Base-by-base conservation (phyloP, 768 basidiomycete genomes). In the Boletus pseudo-olivaceus region DNA sequence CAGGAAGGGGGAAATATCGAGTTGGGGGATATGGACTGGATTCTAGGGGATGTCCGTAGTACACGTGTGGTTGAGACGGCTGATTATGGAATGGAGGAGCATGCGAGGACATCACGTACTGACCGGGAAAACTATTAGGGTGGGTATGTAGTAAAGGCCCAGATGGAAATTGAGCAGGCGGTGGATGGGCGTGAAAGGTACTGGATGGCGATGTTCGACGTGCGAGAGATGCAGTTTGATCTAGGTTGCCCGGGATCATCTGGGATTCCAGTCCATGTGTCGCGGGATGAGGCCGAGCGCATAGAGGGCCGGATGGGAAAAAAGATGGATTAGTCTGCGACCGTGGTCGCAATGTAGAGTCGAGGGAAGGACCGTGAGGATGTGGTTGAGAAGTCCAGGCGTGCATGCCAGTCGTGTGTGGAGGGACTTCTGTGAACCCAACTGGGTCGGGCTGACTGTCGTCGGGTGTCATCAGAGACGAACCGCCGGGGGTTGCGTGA, bases 71-170 rank as follows among this genome's bases (percentile, higher is more conserved):
- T 27, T 62, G 66, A 29, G 55, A 78, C 6, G 62, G 65, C 56
- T 77, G 65, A 32, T 53, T 70, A 51, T 52, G 53, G 41, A 54
- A 54, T 7, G 26, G 43, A 49, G 72, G 68, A 23, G 73, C 72
- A 60, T 75, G 78, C 3, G 74, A 56, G 60, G 79, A 69, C 67
- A 79, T 71, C 62, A 74, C 66, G 71, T 82, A 83, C 67, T 75
- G 79, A 51, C 76, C 75, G 27, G 72, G 63, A 54, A 75, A 78
- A 60, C 62, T 63, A 27, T 63, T 41, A 20, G 61, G 69, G 32
- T 75, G 76, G 56, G 65, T 62, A 56, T 75, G 76, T 6, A 63
- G 57, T 23, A 23, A 23, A 19, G 67, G 54, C 11, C 69, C 51
- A 9, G 69, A 49, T 8, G 70, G 39, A 50, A 73, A 49, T 19